phyloP scores from a whole-genome alignment of 1,139 yeast species.

The Petasospora fabianii region DNA sequence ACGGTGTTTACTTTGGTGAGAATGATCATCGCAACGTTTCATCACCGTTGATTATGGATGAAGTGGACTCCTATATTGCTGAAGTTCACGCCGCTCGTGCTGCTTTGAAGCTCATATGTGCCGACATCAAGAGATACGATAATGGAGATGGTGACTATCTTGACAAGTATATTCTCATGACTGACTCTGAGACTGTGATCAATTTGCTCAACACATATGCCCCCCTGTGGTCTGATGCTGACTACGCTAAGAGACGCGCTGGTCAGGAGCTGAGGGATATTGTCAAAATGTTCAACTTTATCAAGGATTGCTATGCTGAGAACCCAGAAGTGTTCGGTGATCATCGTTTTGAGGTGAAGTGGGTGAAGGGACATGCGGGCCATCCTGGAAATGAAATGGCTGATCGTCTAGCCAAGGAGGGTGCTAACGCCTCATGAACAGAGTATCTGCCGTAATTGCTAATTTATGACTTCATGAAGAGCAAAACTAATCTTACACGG shows the following conservation, averaged over 20 bases:
- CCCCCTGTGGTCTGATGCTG: constrained; percentile 31
- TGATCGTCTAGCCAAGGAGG: constrained; percentile 66
- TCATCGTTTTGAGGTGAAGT: constrained; percentile 39
- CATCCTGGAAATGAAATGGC: constrained; percentile 72
- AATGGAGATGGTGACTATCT: constrained; percentile 18
- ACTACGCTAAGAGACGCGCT: constrained; percentile 28
- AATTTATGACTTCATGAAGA: too few relatives aligned
- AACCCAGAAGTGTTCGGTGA: constrained; percentile 25
- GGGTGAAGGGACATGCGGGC: constrained; percentile 79
- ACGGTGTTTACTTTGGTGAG: constrained; percentile 70
- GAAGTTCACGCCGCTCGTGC: constrained; percentile 64
- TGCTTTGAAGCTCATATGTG: constrained; percentile 45
- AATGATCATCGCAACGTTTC: constrained; percentile 52
- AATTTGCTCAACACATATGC: constrained; percentile 48
- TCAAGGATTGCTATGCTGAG: constrained; percentile 28
- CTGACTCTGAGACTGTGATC: constrained; percentile 56
- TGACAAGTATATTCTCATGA: constrained; percentile 37
- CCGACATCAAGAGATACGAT: constrained; percentile 32
- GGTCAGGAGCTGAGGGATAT: constrained; percentile 26
- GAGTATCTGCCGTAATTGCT: too few relatives aligned
- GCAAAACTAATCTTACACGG: too few relatives aligned
- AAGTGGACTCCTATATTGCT: constrained; percentile 78
- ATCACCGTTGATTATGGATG: constrained; percentile 41
- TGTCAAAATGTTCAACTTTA: constrained; percentile 25
- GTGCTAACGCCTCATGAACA: constrained; percentile 25